Percentiles rank a stretch among this genome's conserved stretches.
These are phyloP conservation scores for Ogataea glucozyma DNA, from an alignment of 805 yeast species.

Conservation along the genomic window DNA sequence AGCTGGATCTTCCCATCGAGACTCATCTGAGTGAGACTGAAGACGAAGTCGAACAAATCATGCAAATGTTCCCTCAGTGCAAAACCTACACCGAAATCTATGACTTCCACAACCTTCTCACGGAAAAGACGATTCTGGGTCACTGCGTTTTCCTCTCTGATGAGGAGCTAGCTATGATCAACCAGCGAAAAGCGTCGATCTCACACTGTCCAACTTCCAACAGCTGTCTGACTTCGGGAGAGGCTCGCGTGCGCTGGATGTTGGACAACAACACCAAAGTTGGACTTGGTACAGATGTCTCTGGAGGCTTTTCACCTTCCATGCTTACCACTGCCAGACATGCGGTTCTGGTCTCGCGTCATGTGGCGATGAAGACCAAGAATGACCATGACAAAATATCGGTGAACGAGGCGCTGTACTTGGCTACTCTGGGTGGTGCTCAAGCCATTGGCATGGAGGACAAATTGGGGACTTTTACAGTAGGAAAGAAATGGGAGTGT, in stretches of 20 bases:
- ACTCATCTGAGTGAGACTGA: conserved; percentile 82
- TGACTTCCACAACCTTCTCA: conserved; percentile 56
- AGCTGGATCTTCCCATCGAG: conserved; percentile 59
- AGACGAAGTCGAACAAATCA: conserved; percentile 71
- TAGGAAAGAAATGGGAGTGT: conserved; percentile 79
- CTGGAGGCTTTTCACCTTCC: conserved; percentile 69
- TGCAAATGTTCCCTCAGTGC: conserved; percentile 68
- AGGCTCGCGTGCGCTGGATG: conserved; percentile 71
- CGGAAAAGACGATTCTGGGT: conserved; percentile 70
- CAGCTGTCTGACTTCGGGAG: conserved; percentile 81
- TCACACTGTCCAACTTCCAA: conserved; percentile 91
- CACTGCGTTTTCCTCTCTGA: conserved; percentile 76
- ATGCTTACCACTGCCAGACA: conserved; percentile 63
- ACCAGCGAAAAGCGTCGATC: conserved; percentile 57
- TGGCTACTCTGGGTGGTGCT: conserved; percentile 90
- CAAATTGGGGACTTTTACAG: conserved; percentile 63
- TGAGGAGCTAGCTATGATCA: conserved; percentile 59
- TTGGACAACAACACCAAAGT: conserved; percentile 67
- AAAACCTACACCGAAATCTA: conserved; percentile 72
- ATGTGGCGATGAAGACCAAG: conserved; percentile 54
- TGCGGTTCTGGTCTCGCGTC: conserved; percentile 67
- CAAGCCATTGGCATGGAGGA: conserved; percentile 57
- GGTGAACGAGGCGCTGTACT: conserved; percentile 65
- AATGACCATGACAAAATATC: conserved; percentile 49
- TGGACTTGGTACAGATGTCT: conserved; percentile 71